phyloP scores from a whole-genome alignment of 2,329 filamentous ascomycete species.

The Penicillium sp. region DNA sequence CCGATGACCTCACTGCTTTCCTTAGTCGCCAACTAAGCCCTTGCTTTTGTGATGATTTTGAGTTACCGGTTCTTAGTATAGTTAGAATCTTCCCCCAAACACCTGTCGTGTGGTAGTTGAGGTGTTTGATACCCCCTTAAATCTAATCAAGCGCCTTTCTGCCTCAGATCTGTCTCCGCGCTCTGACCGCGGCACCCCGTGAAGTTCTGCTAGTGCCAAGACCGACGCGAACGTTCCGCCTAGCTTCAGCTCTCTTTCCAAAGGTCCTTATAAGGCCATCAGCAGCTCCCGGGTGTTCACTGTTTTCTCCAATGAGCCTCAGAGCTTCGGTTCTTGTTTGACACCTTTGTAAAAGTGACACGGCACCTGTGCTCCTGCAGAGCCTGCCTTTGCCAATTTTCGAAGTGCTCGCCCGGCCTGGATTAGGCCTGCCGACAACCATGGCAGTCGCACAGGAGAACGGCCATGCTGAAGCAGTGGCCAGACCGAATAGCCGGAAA shows the following conservation, averaged over 20 bases:
- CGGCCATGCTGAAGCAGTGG: conserved; percentile 24
- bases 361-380: background rate
- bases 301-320: background rate
- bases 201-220: conserved; percentile 24
- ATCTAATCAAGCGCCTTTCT: background rate
- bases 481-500: conserved; percentile 11
- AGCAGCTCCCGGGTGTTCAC: background rate
- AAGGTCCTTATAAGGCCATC: background rate
- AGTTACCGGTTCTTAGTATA: background rate
- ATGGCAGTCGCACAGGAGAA: conserved; percentile 31
- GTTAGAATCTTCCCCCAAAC: background rate
- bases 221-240: conserved; percentile 25
- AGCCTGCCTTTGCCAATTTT: background rate
- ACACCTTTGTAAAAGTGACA: background rate
- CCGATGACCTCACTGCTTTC: conserved; percentile 28
- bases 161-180: conserved; percentile 6
- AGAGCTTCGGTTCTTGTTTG: background rate
- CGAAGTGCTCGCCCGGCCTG: conserved; percentile 9
- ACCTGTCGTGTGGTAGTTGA: background rate
- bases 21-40: conserved; percentile 3
- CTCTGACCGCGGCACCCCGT: conserved; percentile 17
- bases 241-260: conserved; percentile 14
- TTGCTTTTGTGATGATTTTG: background rate
- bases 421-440: conserved; percentile 10
- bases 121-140: background rate